These are phyloP conservation scores for Senecio squalidus DNA, from an alignment of 140 eudicot species.

Conservation along the genomic window DNA sequence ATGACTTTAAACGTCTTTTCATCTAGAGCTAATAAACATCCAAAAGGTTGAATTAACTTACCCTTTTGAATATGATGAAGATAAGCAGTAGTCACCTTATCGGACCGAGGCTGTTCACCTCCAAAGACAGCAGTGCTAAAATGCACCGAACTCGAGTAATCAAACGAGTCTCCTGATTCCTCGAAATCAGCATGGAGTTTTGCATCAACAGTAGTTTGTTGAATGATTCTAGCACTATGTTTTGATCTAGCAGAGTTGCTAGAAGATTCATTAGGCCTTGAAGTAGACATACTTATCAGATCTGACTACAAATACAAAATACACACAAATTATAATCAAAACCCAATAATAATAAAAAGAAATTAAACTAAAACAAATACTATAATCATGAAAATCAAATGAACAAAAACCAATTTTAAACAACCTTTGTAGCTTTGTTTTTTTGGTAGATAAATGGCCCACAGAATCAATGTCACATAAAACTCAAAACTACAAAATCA, in stretches of 20 bases:
- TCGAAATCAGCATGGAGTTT: slow-evolving; percentile 90
- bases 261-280: slow-evolving; percentile 63
- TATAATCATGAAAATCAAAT: background rate
- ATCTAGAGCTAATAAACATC: slow-evolving; percentile 83
- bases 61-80: slow-evolving; percentile 92
- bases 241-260: slow-evolving; percentile 58
- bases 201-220: slow-evolving; percentile 81
- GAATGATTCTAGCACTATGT: slow-evolving; percentile 73
- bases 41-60: slow-evolving; percentile 79
- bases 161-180: slow-evolving; percentile 71
- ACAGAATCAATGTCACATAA: slow-evolving; percentile 16
- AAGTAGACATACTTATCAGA: slow-evolving; percentile 56
- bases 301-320: slow-evolving; percentile 22
- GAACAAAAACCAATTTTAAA: too few species aligned
- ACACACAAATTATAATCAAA: background rate
- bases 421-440: too few species aligned
- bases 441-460: slow-evolving; percentile 34
- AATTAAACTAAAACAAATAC: slow-evolving; percentile 16
- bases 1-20: slow-evolving; percentile 76
- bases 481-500: slow-evolving; percentile 3
- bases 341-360: background rate
- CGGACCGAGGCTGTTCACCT: slow-evolving; percentile 45
- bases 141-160: slow-evolving; percentile 80
- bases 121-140: slow-evolving; percentile 27
- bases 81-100: slow-evolving; percentile 77